Conservation (phyloP, 345 rosid species). For the Crucihimalaya himalaica region DNA sequence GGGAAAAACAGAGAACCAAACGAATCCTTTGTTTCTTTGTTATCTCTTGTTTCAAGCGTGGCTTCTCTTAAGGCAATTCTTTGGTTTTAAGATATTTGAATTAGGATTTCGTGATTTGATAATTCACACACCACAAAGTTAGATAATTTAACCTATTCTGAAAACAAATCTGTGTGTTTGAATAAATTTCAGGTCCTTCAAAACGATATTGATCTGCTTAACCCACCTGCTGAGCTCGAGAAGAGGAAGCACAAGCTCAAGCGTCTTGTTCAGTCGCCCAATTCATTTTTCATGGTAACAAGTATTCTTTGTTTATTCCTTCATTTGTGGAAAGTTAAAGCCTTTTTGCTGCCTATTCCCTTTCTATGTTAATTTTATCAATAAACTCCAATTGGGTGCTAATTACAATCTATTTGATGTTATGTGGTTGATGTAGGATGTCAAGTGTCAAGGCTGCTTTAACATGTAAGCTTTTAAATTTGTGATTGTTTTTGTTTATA, state of each 20-base stretch:
- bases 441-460: conserved; percentile 64
- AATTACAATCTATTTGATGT: background rate
- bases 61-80: background rate
- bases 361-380: background rate
- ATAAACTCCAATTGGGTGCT: background rate
- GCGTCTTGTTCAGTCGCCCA: conserved; percentile 72
- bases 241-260: conserved; percentile 80
- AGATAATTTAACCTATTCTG: background rate
- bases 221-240: conserved; percentile 74
- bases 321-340: background rate
- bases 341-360: background rate
- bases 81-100: background rate
- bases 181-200: conserved; percentile 50
- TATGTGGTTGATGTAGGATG: conserved; percentile 43
- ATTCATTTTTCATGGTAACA: conserved; percentile 67
- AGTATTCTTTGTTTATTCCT: background rate
- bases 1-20: background rate
- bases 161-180: background rate
- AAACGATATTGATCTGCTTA: conserved; percentile 67
- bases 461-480: conserved; percentile 43
- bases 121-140: background rate
- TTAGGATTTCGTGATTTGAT: background rate
- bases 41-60: background rate
- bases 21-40: background rate
- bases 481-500: background rate